Percentiles rank a stretch among this genome's conserved stretches.
These are phyloP conservation scores for Incumbomyces delicatus DNA, from an alignment of 2,329 filamentous ascomycete species.

Conservation along the genomic window DNA sequence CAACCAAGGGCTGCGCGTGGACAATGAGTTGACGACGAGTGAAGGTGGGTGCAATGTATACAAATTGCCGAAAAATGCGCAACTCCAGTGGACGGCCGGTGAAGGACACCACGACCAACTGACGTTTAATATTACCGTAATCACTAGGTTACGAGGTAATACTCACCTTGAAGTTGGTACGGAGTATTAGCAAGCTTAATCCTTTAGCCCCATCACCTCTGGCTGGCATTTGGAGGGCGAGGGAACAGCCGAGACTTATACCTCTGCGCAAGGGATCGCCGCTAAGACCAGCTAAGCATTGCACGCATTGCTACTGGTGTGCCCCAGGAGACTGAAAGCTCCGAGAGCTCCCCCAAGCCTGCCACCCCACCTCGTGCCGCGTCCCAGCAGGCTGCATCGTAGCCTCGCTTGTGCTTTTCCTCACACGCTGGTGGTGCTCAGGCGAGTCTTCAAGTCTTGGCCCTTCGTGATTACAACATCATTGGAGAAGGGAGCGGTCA, in stretches of 20 bases:
- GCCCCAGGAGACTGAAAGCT: background rate
- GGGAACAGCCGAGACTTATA: background rate
- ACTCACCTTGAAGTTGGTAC: background rate
- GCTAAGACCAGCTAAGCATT: background rate
- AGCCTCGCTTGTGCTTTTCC: too few species aligned
- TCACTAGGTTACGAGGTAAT: background rate
- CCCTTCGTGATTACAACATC: too few species aligned
- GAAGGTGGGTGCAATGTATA: background rate
- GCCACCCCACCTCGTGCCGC: too few species aligned
- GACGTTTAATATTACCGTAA: background rate
- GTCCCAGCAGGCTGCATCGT: too few species aligned
- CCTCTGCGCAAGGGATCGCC: background rate
- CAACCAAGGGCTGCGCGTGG: too few species aligned
- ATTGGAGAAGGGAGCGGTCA: too few species aligned
- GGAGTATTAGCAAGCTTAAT: conserved; percentile 1
- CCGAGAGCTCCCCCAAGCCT: background rate
- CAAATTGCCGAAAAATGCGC: background rate
- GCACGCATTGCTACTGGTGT: too few species aligned
- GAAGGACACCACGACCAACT: background rate
- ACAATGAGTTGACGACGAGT: background rate
- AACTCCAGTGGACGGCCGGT: too few species aligned
- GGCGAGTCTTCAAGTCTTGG: too few species aligned
- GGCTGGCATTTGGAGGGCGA: background rate
- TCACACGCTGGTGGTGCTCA: too few species aligned
- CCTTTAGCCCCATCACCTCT: background rate